Evolutionary conservation across 1,284 basidiomycete species (phyloP), one percentile per base, ranked within the genome.

Genomic region (Trametes versicolor): DNA sequence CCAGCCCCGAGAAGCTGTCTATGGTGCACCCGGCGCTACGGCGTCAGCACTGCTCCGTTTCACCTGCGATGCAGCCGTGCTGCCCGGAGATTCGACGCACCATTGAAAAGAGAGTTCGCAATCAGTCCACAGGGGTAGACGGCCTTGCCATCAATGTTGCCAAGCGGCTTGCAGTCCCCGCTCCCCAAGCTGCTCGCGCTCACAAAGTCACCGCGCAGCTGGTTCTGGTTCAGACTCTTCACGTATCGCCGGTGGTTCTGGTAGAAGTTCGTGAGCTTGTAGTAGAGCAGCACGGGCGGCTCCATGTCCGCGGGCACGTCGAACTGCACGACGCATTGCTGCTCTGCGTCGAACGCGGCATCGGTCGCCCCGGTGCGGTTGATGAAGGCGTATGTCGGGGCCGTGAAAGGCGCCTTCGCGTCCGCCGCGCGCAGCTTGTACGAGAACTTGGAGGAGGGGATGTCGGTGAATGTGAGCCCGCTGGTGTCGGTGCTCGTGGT

Each of bases 201-300:
- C 45, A 89, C 87, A 55, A 78, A 79, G 60, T 94, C 83, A 62
- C 97, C 97, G 72, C 89, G 88, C 52, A 99, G 85, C 79, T 99
- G 98, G 71, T 91, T 84, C 8, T 91, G 84, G 75, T 97, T 88
- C 60, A 96, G 81, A 76, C 94, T 97, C 83, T 97, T 95, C 66
- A 99, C 96, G 76, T 99, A 99, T 74, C 98, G 89, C 54, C 98
- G 90, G 78, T 99, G 98, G 78, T 99, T 99, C 84, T 99, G 98
- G 81, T 92, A 99, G 84, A 95, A 97, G 81, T 96, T 96, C 64
- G 93, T 94, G 77, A 97, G 88, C 80, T 96, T 95, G 87, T 99
- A 99, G 83, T 99, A 99, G 70, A 99, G 83, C 75, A 99, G 91
- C 4, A 99, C 93, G 37, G 91, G 85, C 21, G 86, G 80, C 8